Base-by-base conservation (phyloP, 768 basidiomycete genomes). In the Bullera alba region DNA sequence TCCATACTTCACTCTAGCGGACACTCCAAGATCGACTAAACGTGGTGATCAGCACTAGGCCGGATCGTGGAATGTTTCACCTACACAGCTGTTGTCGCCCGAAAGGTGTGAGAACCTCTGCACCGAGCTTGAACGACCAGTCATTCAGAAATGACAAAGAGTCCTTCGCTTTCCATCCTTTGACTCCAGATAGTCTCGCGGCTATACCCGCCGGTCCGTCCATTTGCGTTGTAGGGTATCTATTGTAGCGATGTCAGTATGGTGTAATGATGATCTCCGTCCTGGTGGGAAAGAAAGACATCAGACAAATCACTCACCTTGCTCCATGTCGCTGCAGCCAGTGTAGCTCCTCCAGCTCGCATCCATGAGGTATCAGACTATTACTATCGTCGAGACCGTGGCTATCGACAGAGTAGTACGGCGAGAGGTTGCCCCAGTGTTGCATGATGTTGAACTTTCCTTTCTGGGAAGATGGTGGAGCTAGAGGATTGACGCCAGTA, bases 81-180 rank as follows among this genome's bases (percentile, higher is more conserved):
- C 63, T 26, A 70, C 69, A 92, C 23, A 91, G 74, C 58, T 95
- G 89, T 60, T 86, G 82, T 42, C 90, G 76, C 41, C 90, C 89
- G 54, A 92, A 92, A 0, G 89, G 87, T n/a, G 89, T 90, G 52
- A 92, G 74, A 27, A 79, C 60, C 65, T 95, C 91, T 75, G 84
- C 83, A 14, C 91, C 92, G 2, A 96, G 80, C 60, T 86, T 86
- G 73, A 89, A 92, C 67, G 79, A 29, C 89, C 90, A 95, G 25
- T 79, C 77, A 64, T 90, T 88, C 75, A 95, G 73, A 67, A 93
- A 95, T 0, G 76, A 67, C 15, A 93, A 71, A 2, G 79, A 74
- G 0, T 84, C 87, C 1, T 76, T 76, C 0, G 81, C 83, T 17
- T 53, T 61, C 58, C 59, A 68, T 5, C 51, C 50, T 47, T 43